Percentiles rank a stretch among this genome's conserved stretches.
These are phyloP conservation scores for Tulasnella sp. DNA, from an alignment of 768 basidiomycete genomes.

Conservation along the genomic window DNA sequence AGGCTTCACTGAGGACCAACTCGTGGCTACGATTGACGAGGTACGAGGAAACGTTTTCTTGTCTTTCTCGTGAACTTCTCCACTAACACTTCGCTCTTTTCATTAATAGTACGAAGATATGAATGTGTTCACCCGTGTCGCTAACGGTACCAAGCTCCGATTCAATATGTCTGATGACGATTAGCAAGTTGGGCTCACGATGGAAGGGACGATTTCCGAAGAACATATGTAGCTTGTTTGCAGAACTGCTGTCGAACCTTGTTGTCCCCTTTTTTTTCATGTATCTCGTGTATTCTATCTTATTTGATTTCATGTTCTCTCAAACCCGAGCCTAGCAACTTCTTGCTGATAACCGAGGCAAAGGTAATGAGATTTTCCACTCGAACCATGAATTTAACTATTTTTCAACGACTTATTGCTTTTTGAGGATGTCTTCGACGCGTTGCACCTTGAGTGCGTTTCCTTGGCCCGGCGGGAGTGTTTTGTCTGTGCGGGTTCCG, in stretches of 20 bases:
- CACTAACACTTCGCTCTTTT: conserved; percentile 8
- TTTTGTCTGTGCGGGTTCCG: conserved; percentile 70
- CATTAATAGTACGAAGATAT: conserved; percentile 69
- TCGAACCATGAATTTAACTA: too few species aligned
- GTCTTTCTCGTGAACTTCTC: not conserved
- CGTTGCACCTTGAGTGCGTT: conserved; percentile 72
- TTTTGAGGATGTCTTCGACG: conserved; percentile 63
- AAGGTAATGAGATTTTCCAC: too few species aligned
- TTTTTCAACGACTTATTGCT: not conserved
- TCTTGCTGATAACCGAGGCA: too few species aligned
- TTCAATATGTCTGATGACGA: conserved; percentile 32
- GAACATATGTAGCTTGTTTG: not conserved
- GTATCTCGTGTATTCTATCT: not conserved
- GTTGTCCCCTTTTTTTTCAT: not conserved
- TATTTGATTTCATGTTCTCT: not conserved
- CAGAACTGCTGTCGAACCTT: not conserved
- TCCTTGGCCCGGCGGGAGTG: conserved; percentile 45
- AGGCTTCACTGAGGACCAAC: conserved; percentile 84
- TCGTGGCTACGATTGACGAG: conserved; percentile 73
- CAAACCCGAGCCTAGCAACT: too few species aligned
- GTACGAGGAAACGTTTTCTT: conserved; percentile 33
- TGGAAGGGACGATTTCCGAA: not conserved
- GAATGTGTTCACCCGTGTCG: conserved; percentile 69
- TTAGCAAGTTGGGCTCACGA: not conserved
- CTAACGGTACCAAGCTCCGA: conserved; percentile 69